A percentile compares a stretch with the other conserved stretches of the same genome.
Evolutionary conservation across 2,329 filamentous ascomycete species (phyloP).

Genomic region (Tympanopsis confertula): DNA sequence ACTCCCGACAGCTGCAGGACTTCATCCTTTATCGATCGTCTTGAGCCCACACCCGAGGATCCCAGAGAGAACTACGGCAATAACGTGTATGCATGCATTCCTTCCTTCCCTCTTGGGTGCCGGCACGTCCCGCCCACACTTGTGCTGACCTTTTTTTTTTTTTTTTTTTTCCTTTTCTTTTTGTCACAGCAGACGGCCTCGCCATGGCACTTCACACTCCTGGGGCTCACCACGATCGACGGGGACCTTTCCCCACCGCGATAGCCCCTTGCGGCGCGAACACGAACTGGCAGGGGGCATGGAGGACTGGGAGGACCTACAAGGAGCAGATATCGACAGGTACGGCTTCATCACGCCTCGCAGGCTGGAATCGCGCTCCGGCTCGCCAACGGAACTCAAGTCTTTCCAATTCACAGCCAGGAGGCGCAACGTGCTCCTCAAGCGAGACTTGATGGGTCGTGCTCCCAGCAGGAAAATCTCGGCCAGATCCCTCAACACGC

Average conservation of each 20-base stretch:
- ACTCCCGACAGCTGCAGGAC: constrained; percentile 36
- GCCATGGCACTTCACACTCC: constrained; percentile 7
- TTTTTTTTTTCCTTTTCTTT: no score
- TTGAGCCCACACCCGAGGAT: constrained; percentile 36
- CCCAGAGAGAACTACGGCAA: constrained; percentile 38
- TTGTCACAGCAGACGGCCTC: no score
- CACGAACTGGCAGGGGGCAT: constrained; percentile 44
- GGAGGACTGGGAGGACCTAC: constrained; percentile 57
- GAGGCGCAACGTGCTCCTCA: constrained; percentile 31
- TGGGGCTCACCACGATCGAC: constrained; percentile 26
- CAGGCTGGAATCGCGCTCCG: constrained; percentile 26
- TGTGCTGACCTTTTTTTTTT: constrained; percentile 13
- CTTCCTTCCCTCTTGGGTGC: constrained; percentile 13
- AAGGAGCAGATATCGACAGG: constrained; percentile 50
- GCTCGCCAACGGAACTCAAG: constrained; percentile 26
- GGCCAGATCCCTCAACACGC: constrained; percentile 45
- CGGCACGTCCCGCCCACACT: constrained; percentile 5
- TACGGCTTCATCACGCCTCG: constrained; percentile 53
- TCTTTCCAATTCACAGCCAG: constrained; percentile 31
- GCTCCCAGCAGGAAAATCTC: constrained; percentile 42
- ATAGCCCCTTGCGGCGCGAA: constrained; percentile 22
- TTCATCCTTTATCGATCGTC: constrained; percentile 32
- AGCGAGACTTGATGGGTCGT: constrained; percentile 23
- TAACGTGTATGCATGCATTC: constrained; percentile 46
- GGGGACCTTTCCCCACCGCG: constrained; percentile 31